Conservation (phyloP, 1,139 yeast species). For the Arxiozyma telluris region DNA sequence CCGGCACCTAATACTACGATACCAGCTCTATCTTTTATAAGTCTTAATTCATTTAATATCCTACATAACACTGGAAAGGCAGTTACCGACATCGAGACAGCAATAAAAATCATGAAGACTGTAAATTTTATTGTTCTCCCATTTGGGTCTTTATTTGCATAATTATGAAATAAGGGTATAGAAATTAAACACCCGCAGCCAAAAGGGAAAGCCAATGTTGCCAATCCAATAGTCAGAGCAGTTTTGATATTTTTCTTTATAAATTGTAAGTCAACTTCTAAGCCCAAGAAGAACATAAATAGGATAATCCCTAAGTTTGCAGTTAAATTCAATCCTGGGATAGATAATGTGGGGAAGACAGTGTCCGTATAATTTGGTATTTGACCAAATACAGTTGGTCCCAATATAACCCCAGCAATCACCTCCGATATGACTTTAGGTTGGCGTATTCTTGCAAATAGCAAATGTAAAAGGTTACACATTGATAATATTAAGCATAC, state of each 20-base stretch:
- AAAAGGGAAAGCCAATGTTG: conserved; percentile 68
- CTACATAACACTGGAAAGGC: conserved; percentile 80
- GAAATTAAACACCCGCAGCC: conserved; percentile 69
- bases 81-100: conserved; percentile 73
- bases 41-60: conserved; percentile 60
- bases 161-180: conserved; percentile 53
- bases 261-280: conserved; percentile 64
- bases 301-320: conserved; percentile 68
- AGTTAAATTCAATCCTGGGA: conserved; percentile 54
- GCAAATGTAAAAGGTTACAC: conserved; percentile 46
- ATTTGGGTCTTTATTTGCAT: conserved; percentile 32
- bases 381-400: conserved; percentile 61
- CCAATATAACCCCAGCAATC: conserved; percentile 60
- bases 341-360: conserved; percentile 55
- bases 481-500: conserved; percentile 24
- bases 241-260: conserved; percentile 50
- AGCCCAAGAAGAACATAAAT: conserved; percentile 64
- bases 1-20: conserved; percentile 77
- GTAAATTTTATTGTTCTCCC: conserved; percentile 44
- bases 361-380: conserved; percentile 55
- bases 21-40: conserved; percentile 66
- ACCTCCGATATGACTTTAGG: conserved; percentile 77
- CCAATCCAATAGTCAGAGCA: conserved; percentile 58
- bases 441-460: conserved; percentile 52
- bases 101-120: conserved; percentile 68